Evolutionary conservation across 176 grass and related monocot genomes (phyloP), one percentile per base, ranked within the genome.

Genomic region (Ampelocalamus luodianensis): DNA sequence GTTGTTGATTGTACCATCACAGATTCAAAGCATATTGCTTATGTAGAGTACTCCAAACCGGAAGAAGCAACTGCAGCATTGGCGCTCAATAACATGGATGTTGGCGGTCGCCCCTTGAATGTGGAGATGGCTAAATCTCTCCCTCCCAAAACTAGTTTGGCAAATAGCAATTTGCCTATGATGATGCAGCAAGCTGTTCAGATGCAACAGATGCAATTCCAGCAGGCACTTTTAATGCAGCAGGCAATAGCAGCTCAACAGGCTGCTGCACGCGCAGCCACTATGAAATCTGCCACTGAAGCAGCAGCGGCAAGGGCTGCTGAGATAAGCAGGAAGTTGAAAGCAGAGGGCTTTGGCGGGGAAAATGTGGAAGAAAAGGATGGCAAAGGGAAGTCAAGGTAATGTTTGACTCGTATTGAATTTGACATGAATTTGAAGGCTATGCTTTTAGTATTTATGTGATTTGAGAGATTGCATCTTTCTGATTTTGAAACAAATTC

Each of bases 101-200:
- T 98, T 73, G 96, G 96, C 24, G 96, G 93, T 54, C 91, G 88
- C 50, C 93, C 91, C 1, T 82, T 98, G 77, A 96, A 96, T 89
- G 96, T 98, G 81, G 96, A 98, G 81, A 98, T 96, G 91, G 96
- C 96, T 54, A 98, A 96, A 82, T 94, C 93, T 34, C 86, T 96
- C 29, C 96, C 96, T 51, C 82, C 85, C 10, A 92, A 92, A 68
- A 69, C 88, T 92, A 80, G 20, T 82, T 61, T 81, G 63, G 88
- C 79, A 15, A 98, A 94, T 83, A 94, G 89, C 79, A 84, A 85
- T 44, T 78, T 98, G 78, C 93, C 95, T 42, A 75, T 92, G 77
- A 92, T 96, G 89, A 96, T 98, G 96, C 93, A 98, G 86, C 93
- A 98, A 92, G 91, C 96, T 29, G 93, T 98, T 88, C 93, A 90